phyloP scores from a whole-genome alignment of 2,329 filamentous ascomycete genomes.

The Basipetospora sp. region DNA sequence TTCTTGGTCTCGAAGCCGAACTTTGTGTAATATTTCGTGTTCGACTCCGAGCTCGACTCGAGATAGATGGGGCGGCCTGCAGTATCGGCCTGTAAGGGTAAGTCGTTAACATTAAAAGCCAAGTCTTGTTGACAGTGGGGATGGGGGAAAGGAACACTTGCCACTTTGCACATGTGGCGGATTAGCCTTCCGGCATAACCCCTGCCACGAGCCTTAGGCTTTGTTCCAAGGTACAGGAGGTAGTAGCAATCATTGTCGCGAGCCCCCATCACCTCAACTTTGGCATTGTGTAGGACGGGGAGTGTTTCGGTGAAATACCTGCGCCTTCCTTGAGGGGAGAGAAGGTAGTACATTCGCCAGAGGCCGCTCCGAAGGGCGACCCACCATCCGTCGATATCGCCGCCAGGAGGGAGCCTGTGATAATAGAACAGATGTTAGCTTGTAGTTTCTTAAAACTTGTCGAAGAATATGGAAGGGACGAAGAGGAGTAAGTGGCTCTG shows the following conservation, averaged over 20 bases:
- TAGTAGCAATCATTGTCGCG: conserved; percentile 60
- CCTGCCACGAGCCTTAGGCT: conserved; percentile 52
- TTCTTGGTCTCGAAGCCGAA: conserved; percentile 56
- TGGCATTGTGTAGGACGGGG: conserved; percentile 58
- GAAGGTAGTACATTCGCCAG: conserved; percentile 62
- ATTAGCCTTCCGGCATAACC: conserved; percentile 61
- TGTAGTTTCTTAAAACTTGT: no score
- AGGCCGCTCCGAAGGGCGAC: conserved; percentile 60
- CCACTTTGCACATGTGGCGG: conserved; percentile 50
- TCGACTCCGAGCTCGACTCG: conserved; percentile 57
- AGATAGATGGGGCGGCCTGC: conserved; percentile 59
- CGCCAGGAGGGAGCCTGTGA: conserved; percentile 57
- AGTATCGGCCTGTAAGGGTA: conserved; percentile 41
- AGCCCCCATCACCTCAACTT: conserved; percentile 51
- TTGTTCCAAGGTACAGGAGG: conserved; percentile 70
- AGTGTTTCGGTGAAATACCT: conserved; percentile 69
- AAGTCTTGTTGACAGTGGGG: not conserved
- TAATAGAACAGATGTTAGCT: conserved; percentile 3
- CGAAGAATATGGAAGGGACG: no score
- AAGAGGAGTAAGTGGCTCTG: no score
- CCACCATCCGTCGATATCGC: conserved; percentile 57
- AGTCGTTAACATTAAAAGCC: no score
- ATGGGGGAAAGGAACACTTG: conserved; percentile 19
- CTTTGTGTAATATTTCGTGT: conserved; percentile 58
- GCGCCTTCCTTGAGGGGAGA: conserved; percentile 54